Evolutionary conservation across 192 early-diverging fungal genomes (phyloP).

Genomic region (Allomyces javanicus): DNA sequence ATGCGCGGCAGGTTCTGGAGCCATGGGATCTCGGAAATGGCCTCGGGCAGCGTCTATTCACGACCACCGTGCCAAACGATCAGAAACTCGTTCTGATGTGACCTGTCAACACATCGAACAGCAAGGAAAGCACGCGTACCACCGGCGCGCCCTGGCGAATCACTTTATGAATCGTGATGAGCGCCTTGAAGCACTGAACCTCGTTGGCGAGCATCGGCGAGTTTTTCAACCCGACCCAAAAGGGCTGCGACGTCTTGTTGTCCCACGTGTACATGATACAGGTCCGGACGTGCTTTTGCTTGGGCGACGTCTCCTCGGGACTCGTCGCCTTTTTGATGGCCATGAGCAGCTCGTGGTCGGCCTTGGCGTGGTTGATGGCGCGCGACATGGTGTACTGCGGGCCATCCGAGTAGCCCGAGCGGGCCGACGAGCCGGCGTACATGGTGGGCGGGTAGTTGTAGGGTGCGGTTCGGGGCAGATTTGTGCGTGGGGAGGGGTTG

Average conservation of each 20-base stretch:
- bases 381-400: constrained; percentile 8
- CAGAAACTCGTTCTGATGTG: neutral
- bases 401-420: too few relatives aligned
- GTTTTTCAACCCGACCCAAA: constrained; percentile 72
- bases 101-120: too few relatives aligned
- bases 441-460: too few relatives aligned
- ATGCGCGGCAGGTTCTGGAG: constrained; percentile 42
- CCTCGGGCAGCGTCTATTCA: constrained; percentile 67
- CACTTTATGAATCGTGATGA: constrained; percentile 88
- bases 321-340: constrained; percentile 81
- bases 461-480: too few relatives aligned
- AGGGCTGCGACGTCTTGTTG: constrained; percentile 57
- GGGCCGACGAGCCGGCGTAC: too few relatives aligned
- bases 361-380: constrained; percentile 43
- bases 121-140: constrained; percentile 17
- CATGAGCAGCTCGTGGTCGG: constrained; percentile 65
- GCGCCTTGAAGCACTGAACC: constrained; percentile 82
- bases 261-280: constrained; percentile 92
- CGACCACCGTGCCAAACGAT: too few relatives aligned
- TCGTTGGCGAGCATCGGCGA: constrained; percentile 80
- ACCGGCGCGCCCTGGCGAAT: constrained; percentile 75
- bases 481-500: too few relatives aligned
- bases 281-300: constrained; percentile 87
- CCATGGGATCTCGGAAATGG: constrained; percentile 56
- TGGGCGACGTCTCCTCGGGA: constrained; percentile 78